phyloP scores from a whole-genome alignment of 805 yeast species.

The Cyberlindnera amylophila region DNA sequence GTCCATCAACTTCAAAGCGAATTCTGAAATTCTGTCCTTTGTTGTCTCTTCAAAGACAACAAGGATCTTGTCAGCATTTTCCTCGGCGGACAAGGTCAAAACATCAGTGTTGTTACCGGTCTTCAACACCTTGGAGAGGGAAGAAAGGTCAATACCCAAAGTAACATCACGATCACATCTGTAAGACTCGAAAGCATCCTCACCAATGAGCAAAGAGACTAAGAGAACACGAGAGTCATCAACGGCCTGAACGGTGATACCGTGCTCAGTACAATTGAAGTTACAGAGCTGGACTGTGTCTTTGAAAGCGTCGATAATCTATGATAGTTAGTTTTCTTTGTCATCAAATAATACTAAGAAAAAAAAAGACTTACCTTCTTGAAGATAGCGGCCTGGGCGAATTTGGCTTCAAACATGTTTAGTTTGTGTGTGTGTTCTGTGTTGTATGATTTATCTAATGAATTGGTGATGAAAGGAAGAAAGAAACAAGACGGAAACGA shows the following conservation, averaged over 20 bases:
- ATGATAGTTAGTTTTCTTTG: constrained; percentile 18
- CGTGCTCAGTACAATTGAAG: constrained; percentile 93
- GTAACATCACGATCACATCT: constrained; percentile 94
- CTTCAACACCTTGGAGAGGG: constrained; percentile 83
- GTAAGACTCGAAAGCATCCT: constrained; percentile 84
- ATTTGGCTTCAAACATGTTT: constrained; percentile 93
- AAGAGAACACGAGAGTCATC: constrained; percentile 95
- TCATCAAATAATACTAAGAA: background rate
- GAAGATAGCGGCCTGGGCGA: constrained; percentile 85
- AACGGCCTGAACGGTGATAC: constrained; percentile 94
- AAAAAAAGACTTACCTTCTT: constrained; percentile 46
- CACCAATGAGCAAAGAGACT: constrained; percentile 82
- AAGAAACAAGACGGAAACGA: too few relatives aligned
- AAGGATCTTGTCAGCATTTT: constrained; percentile 72
- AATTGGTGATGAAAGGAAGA: background rate
- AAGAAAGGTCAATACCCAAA: constrained; percentile 83
- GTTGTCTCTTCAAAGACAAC: constrained; percentile 87
- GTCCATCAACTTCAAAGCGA: constrained; percentile 88
- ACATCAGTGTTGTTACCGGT: constrained; percentile 90
- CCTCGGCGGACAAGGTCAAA: constrained; percentile 86
- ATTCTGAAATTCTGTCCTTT: constrained; percentile 90
- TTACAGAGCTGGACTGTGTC: constrained; percentile 94
- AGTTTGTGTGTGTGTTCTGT: constrained; percentile 13
- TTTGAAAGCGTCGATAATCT: constrained; percentile 86
- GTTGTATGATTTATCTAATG: background rate